These are phyloP conservation scores for Thozetella sp. DNA, from an alignment of 495 filamentous ascomycete species.

Conservation along the genomic window DNA sequence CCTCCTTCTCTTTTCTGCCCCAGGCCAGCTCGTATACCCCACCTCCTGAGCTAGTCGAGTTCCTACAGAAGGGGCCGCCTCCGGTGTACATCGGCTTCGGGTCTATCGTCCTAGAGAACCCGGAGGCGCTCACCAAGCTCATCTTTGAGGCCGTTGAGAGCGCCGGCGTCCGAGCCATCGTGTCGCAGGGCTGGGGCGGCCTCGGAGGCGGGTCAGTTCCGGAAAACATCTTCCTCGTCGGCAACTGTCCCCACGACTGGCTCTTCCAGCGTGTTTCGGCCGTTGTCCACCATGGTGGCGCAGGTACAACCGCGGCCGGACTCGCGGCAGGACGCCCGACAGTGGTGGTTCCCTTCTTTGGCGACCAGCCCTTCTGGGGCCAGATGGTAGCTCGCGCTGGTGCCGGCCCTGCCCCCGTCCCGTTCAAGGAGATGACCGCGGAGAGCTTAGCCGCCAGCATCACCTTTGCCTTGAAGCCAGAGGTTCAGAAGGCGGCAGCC, in stretches of 20 bases:
- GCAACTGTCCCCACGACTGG: conserved; percentile 83
- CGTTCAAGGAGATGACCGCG: conserved; percentile 66
- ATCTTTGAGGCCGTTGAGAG: conserved; percentile 70
- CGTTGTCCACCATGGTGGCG: conserved; percentile 83
- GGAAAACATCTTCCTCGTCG: conserved; percentile 75
- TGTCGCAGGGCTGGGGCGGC: conserved; percentile 83
- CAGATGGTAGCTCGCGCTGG: conserved; percentile 71
- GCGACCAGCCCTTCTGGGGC: conserved; percentile 86
- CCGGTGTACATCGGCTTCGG: conserved; percentile 85
- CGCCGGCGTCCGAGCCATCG: conserved; percentile 71
- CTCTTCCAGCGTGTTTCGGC: conserved; percentile 73
- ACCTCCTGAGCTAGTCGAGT: conserved; percentile 50
- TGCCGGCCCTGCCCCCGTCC: conserved; percentile 73
- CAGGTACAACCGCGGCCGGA: conserved; percentile 78
- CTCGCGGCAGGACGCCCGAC: conserved; percentile 71
- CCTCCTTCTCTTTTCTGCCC: conserved; percentile 67
- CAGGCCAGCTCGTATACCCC: conserved; percentile 62
- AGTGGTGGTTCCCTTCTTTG: conserved; percentile 81
- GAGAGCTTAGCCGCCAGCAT: conserved; percentile 66
- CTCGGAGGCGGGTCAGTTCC: conserved; percentile 63
- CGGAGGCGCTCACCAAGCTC: conserved; percentile 61
- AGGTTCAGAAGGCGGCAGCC: no score
- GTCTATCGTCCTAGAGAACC: conserved; percentile 80
- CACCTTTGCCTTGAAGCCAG: conserved; percentile 54
- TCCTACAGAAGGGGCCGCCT: conserved; percentile 60